Conservation (phyloP, 2,329 filamentous ascomycete genomes). For the Lachnellula arida region DNA sequence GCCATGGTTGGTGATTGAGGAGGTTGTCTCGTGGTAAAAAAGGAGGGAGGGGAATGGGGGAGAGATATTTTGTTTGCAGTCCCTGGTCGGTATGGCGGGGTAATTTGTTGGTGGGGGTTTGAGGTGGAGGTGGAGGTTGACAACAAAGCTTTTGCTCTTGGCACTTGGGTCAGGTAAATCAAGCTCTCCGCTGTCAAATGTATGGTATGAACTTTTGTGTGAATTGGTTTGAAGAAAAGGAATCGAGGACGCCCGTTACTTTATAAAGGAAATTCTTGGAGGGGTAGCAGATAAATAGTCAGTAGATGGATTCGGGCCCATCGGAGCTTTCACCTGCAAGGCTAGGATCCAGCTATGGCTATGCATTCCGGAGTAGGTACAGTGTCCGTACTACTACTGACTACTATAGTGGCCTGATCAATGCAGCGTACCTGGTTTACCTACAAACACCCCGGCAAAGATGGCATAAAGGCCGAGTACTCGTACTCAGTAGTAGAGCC, state of each 20-base stretch:
- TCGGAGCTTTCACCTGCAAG: background rate
- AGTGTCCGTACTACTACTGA: background rate
- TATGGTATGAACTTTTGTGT: no score
- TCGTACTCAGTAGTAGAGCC: no score
- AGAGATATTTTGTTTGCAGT: background rate
- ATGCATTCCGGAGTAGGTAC: background rate
- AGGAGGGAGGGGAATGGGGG: background rate
- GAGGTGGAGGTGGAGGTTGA: background rate
- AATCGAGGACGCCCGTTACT: background rate
- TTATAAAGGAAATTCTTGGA: background rate
- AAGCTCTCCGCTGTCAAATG: no score
- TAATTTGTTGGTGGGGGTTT: background rate
- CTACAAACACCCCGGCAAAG: slow-evolving; percentile 1
- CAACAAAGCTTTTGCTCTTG: no score
- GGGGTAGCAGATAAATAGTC: background rate
- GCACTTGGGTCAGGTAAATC: no score
- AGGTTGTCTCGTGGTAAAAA: background rate
- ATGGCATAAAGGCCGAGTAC: background rate
- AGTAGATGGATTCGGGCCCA: background rate
- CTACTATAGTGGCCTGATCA: slow-evolving; percentile 14
- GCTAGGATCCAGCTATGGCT: background rate
- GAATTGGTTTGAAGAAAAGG: background rate
- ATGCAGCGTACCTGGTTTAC: background rate
- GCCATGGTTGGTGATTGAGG: slow-evolving; percentile 16
- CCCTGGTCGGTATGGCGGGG: background rate